Conservation (phyloP, 2,329 filamentous ascomycete species). For the Zymoseptoria passerinii region DNA sequence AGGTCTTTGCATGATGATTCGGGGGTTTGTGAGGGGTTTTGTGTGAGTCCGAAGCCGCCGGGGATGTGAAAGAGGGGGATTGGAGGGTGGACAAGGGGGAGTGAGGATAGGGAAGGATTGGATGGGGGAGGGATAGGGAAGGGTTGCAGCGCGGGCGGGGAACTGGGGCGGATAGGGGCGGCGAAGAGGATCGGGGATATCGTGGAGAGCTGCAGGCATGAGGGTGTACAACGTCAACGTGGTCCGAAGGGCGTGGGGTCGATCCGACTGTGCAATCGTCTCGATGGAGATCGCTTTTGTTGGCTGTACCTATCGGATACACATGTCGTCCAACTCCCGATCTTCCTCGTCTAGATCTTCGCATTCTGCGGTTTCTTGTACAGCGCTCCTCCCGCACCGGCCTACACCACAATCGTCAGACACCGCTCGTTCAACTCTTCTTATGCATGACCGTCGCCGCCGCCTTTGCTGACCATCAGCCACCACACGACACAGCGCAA, state of each 20-base stretch:
- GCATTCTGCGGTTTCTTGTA: constrained; percentile 9
- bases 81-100: too few relatives aligned
- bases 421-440: constrained; percentile 21
- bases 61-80: neutral
- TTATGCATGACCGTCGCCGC: constrained; percentile 41
- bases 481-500: neutral
- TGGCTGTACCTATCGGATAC: neutral
- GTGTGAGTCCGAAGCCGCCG: neutral
- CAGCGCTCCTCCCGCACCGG: constrained; percentile 15
- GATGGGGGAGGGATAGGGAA: too few relatives aligned
- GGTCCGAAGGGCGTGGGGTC: too few relatives aligned
- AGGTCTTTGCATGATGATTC: neutral
- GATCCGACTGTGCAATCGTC: too few relatives aligned
- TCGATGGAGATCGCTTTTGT: too few relatives aligned
- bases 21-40: neutral
- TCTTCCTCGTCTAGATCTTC: constrained; percentile 8
- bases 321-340: neutral
- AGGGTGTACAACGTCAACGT: too few relatives aligned
- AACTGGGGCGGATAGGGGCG: too few relatives aligned
- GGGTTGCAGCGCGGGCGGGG: too few relatives aligned
- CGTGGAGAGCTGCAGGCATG: too few relatives aligned
- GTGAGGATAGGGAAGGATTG: too few relatives aligned
- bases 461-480: constrained; percentile 25
- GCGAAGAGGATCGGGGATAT: too few relatives aligned
- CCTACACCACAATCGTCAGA: constrained; percentile 7